Conservation (phyloP, 208 protist species). For the Acanthamoeba triangularis region DNA sequence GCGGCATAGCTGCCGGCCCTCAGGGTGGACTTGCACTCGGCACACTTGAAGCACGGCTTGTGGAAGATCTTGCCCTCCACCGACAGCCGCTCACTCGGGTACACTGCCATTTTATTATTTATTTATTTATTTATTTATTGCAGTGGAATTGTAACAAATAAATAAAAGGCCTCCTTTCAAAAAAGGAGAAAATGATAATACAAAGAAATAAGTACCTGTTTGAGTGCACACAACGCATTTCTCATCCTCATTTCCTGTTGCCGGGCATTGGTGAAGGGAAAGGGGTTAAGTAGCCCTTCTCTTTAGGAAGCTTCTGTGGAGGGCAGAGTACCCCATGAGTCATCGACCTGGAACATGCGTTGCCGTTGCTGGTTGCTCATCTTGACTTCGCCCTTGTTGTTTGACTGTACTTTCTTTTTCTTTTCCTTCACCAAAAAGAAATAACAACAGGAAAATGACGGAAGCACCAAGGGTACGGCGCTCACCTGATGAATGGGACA, state of each 20-base stretch:
- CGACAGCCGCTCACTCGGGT: constrained; percentile 34
- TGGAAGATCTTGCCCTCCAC: constrained; percentile 64
- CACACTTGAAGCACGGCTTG: constrained; percentile 59
- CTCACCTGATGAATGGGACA: too few relatives aligned
- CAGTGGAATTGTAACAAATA: too few relatives aligned
- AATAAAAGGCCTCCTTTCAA: too few relatives aligned
- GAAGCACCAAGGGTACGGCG: too few relatives aligned
- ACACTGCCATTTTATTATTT: constrained; percentile 5
- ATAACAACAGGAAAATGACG: too few relatives aligned
- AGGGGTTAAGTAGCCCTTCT: too few relatives aligned
- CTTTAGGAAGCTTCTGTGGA: too few relatives aligned
- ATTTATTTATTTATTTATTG: neutral
- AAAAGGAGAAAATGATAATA: too few relatives aligned
- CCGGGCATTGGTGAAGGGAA: neutral
- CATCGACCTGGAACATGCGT: constrained; percentile 67
- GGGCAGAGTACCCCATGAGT: constrained; percentile 69
- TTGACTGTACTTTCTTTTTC: neutral
- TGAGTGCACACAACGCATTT: constrained; percentile 47
- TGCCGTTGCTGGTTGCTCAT: constrained; percentile 33
- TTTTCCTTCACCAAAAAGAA: too few relatives aligned
- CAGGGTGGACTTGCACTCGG: constrained; percentile 52
- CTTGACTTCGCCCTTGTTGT: neutral
- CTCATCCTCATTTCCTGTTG: constrained; percentile 64
- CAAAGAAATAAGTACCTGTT: neutral
- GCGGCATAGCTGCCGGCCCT: constrained; percentile 28